Percentiles rank a stretch among this genome's conserved stretches.
Evolutionary conservation across 1,139 yeast genomes (phyloP).

Genomic region (Magnusiomyces ingens): DNA sequence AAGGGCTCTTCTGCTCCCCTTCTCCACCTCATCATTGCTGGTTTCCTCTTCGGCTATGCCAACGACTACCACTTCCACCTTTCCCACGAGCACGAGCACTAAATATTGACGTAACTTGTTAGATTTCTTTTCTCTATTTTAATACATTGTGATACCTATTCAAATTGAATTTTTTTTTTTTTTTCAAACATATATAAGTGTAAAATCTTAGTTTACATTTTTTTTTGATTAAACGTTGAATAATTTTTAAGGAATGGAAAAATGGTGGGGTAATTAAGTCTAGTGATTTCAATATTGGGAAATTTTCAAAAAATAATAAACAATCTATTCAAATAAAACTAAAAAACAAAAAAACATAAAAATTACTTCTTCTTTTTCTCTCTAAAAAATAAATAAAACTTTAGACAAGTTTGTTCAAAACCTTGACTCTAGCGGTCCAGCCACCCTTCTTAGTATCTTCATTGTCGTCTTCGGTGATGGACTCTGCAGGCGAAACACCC

Average conservation of each 20-base stretch:
- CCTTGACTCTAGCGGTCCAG: background rate
- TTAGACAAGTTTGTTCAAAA: no score
- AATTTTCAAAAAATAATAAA: no score
- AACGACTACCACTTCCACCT: constrained; percentile 90
- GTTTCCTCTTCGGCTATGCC: constrained; percentile 77
- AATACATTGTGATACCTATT: background rate
- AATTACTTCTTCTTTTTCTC: no score
- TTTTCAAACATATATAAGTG: no score
- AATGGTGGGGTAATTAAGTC: background rate
- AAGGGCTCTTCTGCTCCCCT: constrained; percentile 70
- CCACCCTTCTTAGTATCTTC: background rate
- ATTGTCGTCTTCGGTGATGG: background rate
- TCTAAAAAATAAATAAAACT: no score
- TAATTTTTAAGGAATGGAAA: background rate
- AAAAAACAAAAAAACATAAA: no score
- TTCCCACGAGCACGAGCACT: constrained; percentile 44
- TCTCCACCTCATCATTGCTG: constrained; percentile 65
- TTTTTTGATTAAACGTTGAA: no score
- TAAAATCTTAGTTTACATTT: no score
- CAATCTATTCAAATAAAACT: no score
- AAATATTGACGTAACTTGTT: background rate
- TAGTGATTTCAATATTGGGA: background rate
- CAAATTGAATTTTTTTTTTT: background rate
- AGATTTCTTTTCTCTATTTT: background rate
- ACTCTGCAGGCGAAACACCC: background rate